These are phyloP conservation scores for Scytalidium sp. DNA, from an alignment of 2,329 filamentous ascomycete genomes.

Conservation along the genomic window DNA sequence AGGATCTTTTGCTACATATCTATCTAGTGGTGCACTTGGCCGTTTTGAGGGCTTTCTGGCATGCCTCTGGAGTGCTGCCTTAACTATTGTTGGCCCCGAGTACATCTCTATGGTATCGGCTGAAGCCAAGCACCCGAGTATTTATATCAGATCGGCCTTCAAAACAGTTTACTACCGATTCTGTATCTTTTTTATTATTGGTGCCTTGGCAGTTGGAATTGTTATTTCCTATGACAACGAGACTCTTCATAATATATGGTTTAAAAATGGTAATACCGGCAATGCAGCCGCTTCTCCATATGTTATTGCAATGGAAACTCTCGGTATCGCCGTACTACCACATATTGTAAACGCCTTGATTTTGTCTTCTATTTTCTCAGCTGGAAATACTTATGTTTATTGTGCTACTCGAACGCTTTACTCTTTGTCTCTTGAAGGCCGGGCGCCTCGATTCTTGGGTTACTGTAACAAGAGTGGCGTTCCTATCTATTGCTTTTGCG, in stretches of 20 bases:
- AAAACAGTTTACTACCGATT: slow-evolving; percentile 73
- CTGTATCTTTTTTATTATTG: slow-evolving; percentile 67
- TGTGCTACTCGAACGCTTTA: slow-evolving; percentile 68
- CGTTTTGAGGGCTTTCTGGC: slow-evolving; percentile 64
- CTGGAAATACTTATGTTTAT: slow-evolving; percentile 60
- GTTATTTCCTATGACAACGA: slow-evolving; percentile 63
- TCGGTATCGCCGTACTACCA: slow-evolving; percentile 62
- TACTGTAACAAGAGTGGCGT: slow-evolving; percentile 61
- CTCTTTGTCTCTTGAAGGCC: slow-evolving; percentile 62
- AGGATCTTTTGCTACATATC: slow-evolving; percentile 58
- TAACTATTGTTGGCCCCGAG: slow-evolving; percentile 57
- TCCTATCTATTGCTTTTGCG: slow-evolving; percentile 59
- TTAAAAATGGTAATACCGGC: slow-evolving; percentile 48
- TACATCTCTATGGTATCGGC: slow-evolving; percentile 69
- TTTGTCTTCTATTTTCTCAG: slow-evolving; percentile 63
- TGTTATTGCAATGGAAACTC: slow-evolving; percentile 60
- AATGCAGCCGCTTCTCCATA: slow-evolving; percentile 37
- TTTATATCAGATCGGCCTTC: slow-evolving; percentile 64
- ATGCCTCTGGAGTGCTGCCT: slow-evolving; percentile 46
- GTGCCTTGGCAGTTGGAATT: slow-evolving; percentile 64
- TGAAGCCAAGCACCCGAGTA: slow-evolving; percentile 62
- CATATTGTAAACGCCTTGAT: slow-evolving; percentile 68
- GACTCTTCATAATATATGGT: slow-evolving; percentile 46
- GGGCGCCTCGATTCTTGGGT: slow-evolving; percentile 60
- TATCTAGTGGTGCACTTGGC: slow-evolving; percentile 57